Evolutionary conservation across 805 yeast genomes (phyloP).

Genomic region (Zygotorulaspora chibaensis): DNA sequence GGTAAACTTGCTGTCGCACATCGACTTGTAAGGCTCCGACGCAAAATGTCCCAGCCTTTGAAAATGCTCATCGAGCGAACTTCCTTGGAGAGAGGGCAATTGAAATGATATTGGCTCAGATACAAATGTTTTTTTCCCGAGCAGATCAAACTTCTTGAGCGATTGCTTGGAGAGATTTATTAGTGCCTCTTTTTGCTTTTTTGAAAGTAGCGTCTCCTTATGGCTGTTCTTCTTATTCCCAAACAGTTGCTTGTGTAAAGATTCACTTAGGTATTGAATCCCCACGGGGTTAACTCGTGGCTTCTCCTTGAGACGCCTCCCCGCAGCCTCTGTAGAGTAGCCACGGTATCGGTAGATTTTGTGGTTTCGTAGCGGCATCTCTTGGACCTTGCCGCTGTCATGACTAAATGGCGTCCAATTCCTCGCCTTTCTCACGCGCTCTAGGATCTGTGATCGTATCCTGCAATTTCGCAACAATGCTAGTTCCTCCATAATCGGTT

Average conservation of each 20-base stretch:
- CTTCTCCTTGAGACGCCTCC: conserved; percentile 27
- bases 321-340: conserved; percentile 4
- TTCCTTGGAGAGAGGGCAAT: conserved; percentile 73
- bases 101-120: conserved; percentile 54
- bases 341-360: conserved; percentile 11
- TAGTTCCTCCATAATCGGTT: background rate
- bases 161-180: conserved; percentile 56
- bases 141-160: conserved; percentile 56
- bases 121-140: conserved; percentile 68
- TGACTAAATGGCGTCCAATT: background rate
- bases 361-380: background rate
- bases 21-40: conserved; percentile 54
- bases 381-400: background rate
- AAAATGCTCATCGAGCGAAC: conserved; percentile 79
- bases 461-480: background rate
- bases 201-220: conserved; percentile 21
- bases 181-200: conserved; percentile 32
- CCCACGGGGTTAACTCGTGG: conserved; percentile 74
- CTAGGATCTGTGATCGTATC: background rate
- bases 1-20: conserved; percentile 45
- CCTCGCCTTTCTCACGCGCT: background rate
- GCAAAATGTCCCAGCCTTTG: conserved; percentile 57
- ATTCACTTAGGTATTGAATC: conserved; percentile 65
- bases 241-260: conserved; percentile 59
- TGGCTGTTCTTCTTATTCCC: conserved; percentile 24